Conservation (phyloP, 1,284 basidiomycete genomes). For the Waitea zeae region DNA sequence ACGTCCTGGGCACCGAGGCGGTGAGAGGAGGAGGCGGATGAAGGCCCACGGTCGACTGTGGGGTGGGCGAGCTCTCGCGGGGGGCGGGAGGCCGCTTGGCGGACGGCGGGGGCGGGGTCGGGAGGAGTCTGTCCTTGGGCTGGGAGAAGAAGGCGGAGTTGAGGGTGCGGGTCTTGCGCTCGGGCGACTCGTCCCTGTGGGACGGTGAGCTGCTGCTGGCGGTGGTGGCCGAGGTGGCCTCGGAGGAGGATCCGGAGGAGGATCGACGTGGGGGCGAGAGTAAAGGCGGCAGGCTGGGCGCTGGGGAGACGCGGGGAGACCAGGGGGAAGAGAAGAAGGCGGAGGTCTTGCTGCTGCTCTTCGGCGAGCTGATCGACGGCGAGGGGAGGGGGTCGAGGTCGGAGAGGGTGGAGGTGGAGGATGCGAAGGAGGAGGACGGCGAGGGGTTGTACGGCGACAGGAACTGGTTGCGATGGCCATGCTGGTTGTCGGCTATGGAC, state of each 20-base stretch:
- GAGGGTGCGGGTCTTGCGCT: background rate
- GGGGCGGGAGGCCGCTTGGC: slow-evolving; percentile 1
- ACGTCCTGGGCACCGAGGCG: background rate
- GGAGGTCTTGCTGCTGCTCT: background rate
- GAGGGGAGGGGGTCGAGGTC: no score
- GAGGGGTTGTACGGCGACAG: no score
- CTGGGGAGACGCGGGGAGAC: background rate
- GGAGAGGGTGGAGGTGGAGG: no score
- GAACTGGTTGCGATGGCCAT: no score
- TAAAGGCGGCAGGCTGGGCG: background rate
- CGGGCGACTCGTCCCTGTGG: background rate
- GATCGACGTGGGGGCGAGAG: background rate
- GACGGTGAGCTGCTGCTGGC: background rate
- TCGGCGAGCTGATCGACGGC: no score
- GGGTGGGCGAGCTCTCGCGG: background rate
- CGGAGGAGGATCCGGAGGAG: background rate
- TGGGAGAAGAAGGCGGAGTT: background rate
- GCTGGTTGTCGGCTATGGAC: no score
- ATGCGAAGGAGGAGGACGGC: no score
- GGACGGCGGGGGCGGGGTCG: slow-evolving; percentile 1
- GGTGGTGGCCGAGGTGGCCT: background rate
- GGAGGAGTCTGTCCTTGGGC: background rate
- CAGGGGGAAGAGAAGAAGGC: background rate
- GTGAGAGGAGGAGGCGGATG: background rate
- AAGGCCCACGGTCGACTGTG: background rate